Evolutionary conservation across 345 rosid genomes (phyloP).

Genomic region (Brassica incana): DNA sequence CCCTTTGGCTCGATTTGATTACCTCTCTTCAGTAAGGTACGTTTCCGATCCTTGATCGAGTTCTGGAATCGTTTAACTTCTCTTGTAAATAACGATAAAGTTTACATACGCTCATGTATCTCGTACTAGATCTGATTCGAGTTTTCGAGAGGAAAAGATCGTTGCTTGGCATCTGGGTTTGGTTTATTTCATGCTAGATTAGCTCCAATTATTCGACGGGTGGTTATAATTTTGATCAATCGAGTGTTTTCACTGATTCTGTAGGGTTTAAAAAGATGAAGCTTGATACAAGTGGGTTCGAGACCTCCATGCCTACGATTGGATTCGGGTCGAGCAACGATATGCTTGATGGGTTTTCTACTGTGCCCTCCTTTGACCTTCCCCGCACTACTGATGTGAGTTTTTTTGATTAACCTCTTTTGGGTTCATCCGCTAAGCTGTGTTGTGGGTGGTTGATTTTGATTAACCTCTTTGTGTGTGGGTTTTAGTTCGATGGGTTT

Average conservation of each 20-base stretch:
- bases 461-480: background rate
- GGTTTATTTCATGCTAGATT: background rate
- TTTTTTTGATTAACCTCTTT: background rate
- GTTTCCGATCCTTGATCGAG: slow-evolving; percentile 7
- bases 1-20: slow-evolving; percentile 23
- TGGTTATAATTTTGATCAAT: background rate
- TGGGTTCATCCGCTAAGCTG: background rate
- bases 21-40: slow-evolving; percentile 30
- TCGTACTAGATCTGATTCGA: slow-evolving; percentile 28
- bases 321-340: slow-evolving; percentile 42
- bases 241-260: background rate
- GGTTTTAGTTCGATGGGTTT: slow-evolving; percentile 85
- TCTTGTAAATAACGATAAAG: background rate
- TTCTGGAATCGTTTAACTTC: background rate
- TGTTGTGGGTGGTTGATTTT: background rate
- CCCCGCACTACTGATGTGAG: slow-evolving; percentile 74
- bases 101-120: background rate
- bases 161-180: background rate
- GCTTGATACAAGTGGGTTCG: slow-evolving; percentile 82
- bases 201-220: background rate
- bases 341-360: slow-evolving; percentile 47
- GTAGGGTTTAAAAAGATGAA: slow-evolving; percentile 48
- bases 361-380: slow-evolving; percentile 65
- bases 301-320: slow-evolving; percentile 46
- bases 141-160: background rate